A percentile compares a stretch with the other conserved stretches of the same genome.
phyloP scores from a whole-genome alignment of 208 protist genomes.

The Leishmania lainsoni region DNA sequence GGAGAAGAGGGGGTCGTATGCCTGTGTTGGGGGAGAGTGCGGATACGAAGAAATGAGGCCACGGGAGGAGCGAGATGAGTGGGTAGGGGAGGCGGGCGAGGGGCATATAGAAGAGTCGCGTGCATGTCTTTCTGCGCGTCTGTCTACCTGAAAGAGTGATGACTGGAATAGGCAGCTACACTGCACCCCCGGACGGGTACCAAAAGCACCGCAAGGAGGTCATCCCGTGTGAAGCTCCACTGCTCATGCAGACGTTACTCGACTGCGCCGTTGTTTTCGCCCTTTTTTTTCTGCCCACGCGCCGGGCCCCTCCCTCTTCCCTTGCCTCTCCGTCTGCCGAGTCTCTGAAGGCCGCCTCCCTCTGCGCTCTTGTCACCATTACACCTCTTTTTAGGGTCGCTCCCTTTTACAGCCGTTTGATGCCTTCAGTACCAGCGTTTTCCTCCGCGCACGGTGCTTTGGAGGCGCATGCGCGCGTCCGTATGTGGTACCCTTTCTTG shows the following conservation, averaged over 20 bases:
- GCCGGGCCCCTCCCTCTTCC: background rate
- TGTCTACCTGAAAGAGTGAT: conserved; percentile 2
- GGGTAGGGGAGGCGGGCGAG: background rate
- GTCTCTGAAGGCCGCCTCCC: background rate
- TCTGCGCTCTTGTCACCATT: background rate
- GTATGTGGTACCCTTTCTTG: too few species aligned
- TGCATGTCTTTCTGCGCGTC: background rate
- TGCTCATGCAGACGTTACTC: background rate
- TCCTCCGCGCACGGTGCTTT: conserved; percentile 6
- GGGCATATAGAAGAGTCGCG: background rate
- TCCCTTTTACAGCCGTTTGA: background rate
- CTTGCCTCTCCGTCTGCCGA: background rate
- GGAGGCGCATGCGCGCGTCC: too few species aligned
- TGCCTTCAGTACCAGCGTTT: background rate
- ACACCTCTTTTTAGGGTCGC: background rate
- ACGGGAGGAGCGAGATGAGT: background rate
- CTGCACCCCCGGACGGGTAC: background rate
- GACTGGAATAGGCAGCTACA: background rate
- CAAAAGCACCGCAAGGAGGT: background rate
- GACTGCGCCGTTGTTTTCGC: background rate
- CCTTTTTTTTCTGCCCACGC: background rate
- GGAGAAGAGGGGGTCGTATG: background rate
- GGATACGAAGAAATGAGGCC: background rate
- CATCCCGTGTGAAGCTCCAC: background rate
- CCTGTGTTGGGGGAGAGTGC: background rate